Evolutionary conservation across 345 rosid species (phyloP).

Genomic region (Conringia planisiliqua): DNA sequence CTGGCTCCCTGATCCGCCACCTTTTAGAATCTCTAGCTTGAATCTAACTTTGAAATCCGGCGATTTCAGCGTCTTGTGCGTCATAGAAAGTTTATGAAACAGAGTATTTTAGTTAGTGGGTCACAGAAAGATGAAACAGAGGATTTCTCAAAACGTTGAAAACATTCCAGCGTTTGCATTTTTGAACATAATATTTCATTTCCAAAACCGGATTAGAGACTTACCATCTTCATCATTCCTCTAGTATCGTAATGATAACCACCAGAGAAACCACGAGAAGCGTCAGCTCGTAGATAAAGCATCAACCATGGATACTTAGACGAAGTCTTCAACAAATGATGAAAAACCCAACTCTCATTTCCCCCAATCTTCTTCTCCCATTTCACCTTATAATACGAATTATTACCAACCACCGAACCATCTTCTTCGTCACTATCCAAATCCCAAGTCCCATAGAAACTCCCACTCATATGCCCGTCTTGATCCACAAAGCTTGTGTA

Average conservation of each 20-base stretch:
- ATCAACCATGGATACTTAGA: slow-evolving; percentile 62
- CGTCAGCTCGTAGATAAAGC: slow-evolving; percentile 64
- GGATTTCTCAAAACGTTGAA: not conserved
- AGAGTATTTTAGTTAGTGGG: slow-evolving; percentile 14
- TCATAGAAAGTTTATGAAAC: not conserved
- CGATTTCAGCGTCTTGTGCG: slow-evolving; percentile 39
- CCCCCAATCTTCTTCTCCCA: slow-evolving; percentile 53
- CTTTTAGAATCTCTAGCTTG: slow-evolving; percentile 41
- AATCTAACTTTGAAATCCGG: slow-evolving; percentile 50
- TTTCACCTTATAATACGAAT: slow-evolving; percentile 43
- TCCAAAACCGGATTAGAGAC: not conserved
- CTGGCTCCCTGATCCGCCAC: slow-evolving; percentile 54
- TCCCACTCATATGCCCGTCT: slow-evolving; percentile 39
- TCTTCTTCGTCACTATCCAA: slow-evolving; percentile 42
- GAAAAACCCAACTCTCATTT: slow-evolving; percentile 54
- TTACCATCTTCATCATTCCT: slow-evolving; percentile 57
- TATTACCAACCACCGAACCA: slow-evolving; percentile 21
- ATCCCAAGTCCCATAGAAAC: slow-evolving; percentile 64
- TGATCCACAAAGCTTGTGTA: slow-evolving; percentile 41
- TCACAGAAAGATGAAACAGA: not conserved
- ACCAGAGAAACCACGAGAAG: slow-evolving; percentile 49
- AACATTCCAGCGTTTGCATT: no score
- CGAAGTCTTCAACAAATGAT: slow-evolving; percentile 53
- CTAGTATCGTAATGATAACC: slow-evolving; percentile 59
- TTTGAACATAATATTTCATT: no score